A percentile compares a stretch with the other conserved stretches of the same genome.
Conservation (phyloP, 495 filamentous ascomycete genomes). For the Echria macrotheca region DNA sequence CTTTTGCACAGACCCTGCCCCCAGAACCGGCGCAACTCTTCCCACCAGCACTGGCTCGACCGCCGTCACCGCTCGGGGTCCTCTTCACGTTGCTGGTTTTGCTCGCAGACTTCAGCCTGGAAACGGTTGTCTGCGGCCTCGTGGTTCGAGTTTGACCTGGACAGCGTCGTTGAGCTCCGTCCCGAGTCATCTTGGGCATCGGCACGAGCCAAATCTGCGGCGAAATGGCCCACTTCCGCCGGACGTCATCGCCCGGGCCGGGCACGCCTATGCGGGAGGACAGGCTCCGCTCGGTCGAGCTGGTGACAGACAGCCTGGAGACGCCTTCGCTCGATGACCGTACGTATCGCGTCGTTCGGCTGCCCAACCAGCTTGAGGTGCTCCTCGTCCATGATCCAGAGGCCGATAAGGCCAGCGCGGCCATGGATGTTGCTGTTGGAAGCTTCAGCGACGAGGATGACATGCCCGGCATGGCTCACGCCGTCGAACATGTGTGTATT, state of each 20-base stretch:
- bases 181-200: no score
- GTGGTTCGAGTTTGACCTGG: no score
- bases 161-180: no score
- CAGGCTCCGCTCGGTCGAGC: slow-evolving; percentile 47
- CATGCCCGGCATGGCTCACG: slow-evolving; percentile 91
- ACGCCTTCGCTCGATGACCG: slow-evolving; percentile 84
- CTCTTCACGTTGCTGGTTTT: no score
- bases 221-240: slow-evolving; percentile 23
- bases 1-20: slow-evolving; percentile 19
- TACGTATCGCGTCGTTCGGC: slow-evolving; percentile 76
- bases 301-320: slow-evolving; percentile 76
- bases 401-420: slow-evolving; percentile 93
- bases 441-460: slow-evolving; percentile 88
- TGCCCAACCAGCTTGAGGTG: slow-evolving; percentile 88
- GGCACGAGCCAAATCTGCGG: no score
- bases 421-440: slow-evolving; percentile 92
- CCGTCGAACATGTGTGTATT: slow-evolving; percentile 61
- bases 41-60: not conserved
- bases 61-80: not conserved
- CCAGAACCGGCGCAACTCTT: slow-evolving; percentile 6
- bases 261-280: slow-evolving; percentile 19
- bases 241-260: slow-evolving; percentile 22
- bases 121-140: no score
- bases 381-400: slow-evolving; percentile 91
- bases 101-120: no score